Evolutionary conservation across 179 eudicot genomes (phyloP), one percentile per base, ranked within the genome.

Genomic region (Camellia oleifera): DNA sequence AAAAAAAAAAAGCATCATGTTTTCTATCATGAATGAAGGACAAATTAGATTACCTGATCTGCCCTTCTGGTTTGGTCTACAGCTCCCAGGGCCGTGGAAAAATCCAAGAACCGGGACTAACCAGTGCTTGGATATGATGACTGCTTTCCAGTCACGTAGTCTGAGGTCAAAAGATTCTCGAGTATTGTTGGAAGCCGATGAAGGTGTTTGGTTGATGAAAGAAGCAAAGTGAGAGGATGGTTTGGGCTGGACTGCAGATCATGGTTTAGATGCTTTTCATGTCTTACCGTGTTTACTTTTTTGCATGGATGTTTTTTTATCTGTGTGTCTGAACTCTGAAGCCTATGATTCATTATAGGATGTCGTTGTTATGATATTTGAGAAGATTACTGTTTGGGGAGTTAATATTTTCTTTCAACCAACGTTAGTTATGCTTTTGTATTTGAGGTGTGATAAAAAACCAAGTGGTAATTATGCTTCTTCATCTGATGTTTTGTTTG

Each of bases 11-110:
- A 0, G 2, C 1, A 32, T 32, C 18, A 26, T 72, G 46, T 74
- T 15, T 20, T 57, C 0, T 5, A 73, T 13, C n/a, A 53, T 73
- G 50, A 40, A 56, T 56, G 50, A 64, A 65, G 46, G 32, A 42
- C 50, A 62, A 32, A 15, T 17, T 58, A 72, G 8, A 72, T 46
- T 40, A 40, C 11, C 70, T 69, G 26, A 14, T 83, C 56, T 82
- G 8, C 61, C 61, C 46, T 75, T 26, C 8, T 52, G 14, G 72
- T 15, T 65, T 85, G 64, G 15, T 85, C 74, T 85, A 65, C 95
- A 94, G 98, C 98, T 83, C 98, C 98, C 10, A 91, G 98, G 87
- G 90, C 91, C 20, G 79, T 88, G 92, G 97, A 92, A 84, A 94
- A 94, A 81, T 90, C 95, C 79, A 92, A 86, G 87, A 87, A 80